Conservation (phyloP, 768 basidiomycete species). For the Auriscalpium vulgare region DNA sequence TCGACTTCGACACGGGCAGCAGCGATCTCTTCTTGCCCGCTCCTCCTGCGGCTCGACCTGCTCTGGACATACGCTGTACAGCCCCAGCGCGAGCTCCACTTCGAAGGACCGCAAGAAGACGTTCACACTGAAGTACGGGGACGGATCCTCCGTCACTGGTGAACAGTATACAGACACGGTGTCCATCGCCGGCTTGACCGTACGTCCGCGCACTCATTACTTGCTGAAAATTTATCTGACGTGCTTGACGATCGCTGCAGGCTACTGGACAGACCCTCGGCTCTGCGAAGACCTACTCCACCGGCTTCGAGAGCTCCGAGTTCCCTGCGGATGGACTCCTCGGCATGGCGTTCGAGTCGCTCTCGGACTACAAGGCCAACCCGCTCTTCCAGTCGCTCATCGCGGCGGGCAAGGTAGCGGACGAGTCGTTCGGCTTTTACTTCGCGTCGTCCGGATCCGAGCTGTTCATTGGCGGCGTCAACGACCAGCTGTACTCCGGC, state of each 20-base stretch:
- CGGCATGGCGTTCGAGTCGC: neutral
- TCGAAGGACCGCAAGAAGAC: neutral
- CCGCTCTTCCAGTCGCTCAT: neutral
- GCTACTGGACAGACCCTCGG: neutral
- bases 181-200: neutral
- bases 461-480: slow-evolving; percentile 12
- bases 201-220: neutral
- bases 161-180: neutral
- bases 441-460: neutral
- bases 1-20: slow-evolving; percentile 1
- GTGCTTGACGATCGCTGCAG: neutral
- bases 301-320: neutral
- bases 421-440: neutral
- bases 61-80: no score
- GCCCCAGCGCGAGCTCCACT: neutral
- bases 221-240: neutral
- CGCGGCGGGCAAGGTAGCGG: neutral
- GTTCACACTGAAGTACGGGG: neutral
- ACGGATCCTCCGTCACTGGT: neutral
- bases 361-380: neutral
- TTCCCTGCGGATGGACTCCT: neutral
- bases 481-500: slow-evolving; percentile 4
- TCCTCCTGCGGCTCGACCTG: neutral
- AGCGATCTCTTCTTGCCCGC: neutral
- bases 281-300: neutral